A percentile compares a stretch with the other conserved stretches of the same genome.
phyloP scores from a whole-genome alignment of 495 filamentous ascomycete genomes.

The Aspergillus ostianus region DNA sequence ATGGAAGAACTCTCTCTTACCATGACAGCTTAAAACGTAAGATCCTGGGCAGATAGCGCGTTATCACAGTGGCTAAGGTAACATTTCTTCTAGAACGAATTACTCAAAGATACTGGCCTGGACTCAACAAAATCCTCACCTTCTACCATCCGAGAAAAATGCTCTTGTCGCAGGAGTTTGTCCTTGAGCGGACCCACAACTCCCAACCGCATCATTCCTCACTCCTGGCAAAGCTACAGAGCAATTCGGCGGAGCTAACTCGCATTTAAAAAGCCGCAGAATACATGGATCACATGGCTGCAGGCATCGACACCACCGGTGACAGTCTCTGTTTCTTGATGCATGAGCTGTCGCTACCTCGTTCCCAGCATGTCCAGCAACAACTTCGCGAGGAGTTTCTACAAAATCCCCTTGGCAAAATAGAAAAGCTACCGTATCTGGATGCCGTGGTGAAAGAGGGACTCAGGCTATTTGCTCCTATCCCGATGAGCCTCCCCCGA shows the following conservation, averaged over 20 bases:
- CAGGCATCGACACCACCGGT: slow-evolving; percentile 67
- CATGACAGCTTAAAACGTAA: slow-evolving; percentile 63
- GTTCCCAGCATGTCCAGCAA: slow-evolving; percentile 43
- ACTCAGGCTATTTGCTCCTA: slow-evolving; percentile 58
- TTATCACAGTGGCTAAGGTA: slow-evolving; percentile 25
- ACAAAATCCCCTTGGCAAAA: slow-evolving; percentile 19
- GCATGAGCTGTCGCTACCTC: slow-evolving; percentile 61
- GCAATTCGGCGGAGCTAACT: slow-evolving; percentile 15
- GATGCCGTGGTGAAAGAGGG: slow-evolving; percentile 62
- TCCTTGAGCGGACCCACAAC: slow-evolving; percentile 21
- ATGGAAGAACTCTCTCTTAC: slow-evolving; percentile 61
- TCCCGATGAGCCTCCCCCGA: slow-evolving; percentile 65
- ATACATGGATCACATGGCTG: slow-evolving; percentile 51
- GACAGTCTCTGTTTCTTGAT: slow-evolving; percentile 64
- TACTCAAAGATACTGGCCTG: background rate
- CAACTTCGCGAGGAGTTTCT: slow-evolving; percentile 48
- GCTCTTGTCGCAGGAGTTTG: slow-evolving; percentile 29
- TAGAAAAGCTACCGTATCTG: slow-evolving; percentile 57
- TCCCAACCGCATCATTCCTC: slow-evolving; percentile 33
- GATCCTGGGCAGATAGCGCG: slow-evolving; percentile 7
- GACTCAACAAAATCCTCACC: background rate
- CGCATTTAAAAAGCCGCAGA: slow-evolving; percentile 39
- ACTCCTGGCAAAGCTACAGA: slow-evolving; percentile 28
- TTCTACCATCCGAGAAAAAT: slow-evolving; percentile 29
- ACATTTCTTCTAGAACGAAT: slow-evolving; percentile 15